Evolutionary conservation across 2,329 filamentous ascomycete species (phyloP), one percentile per base, ranked within the genome.

Genomic region (Ascochyta viciae-villosae): DNA sequence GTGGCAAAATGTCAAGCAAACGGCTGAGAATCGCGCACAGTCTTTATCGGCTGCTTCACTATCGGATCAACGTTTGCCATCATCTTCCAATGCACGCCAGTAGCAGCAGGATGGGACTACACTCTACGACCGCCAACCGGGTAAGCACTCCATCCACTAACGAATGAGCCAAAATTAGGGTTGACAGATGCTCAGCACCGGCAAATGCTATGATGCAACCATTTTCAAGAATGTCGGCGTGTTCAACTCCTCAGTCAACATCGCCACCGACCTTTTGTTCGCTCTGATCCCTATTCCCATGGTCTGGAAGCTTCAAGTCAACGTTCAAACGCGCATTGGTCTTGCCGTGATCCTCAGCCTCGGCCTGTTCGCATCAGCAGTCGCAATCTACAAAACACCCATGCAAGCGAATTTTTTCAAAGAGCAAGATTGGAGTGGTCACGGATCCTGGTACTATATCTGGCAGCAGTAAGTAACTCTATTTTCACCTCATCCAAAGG

Each of bases 191-290:
- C 3, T 12, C 33, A 61, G 64, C 31, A 55, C 48, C 15, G 66
- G 62, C 8, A 64, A 64, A 41, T 70, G 67, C 60, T 66, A 65
- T 31, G 42, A 44, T 72, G 73, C 8, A 67, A 69, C n/a, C 77
- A 77, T 75, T 1, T 82, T 79, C 65, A 76, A 72, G 16, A 73
- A 73, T n/a, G 75, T 82, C 23, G 80, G 78, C 15, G 63, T 83
- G 34, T 76, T 78, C 63, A 81, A 82, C 66, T 80, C 77, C 54
- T 70, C 69, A 23, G 58, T 77, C 59, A 78, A 75, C 56, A 76
- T 76, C 54, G 57, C 66, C 2, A 77, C 76, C 31, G 76, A 78
- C 57, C 63, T 76, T 9, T 54, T 77, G 6, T 76, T 80, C 58
- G 78, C 78, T 0, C 52, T 75, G 1, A 61, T 79, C 3, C 78